These are phyloP conservation scores for Fraxinus quadrangulata DNA, from an alignment of 257 asterid genomes.

Conservation along the genomic window DNA sequence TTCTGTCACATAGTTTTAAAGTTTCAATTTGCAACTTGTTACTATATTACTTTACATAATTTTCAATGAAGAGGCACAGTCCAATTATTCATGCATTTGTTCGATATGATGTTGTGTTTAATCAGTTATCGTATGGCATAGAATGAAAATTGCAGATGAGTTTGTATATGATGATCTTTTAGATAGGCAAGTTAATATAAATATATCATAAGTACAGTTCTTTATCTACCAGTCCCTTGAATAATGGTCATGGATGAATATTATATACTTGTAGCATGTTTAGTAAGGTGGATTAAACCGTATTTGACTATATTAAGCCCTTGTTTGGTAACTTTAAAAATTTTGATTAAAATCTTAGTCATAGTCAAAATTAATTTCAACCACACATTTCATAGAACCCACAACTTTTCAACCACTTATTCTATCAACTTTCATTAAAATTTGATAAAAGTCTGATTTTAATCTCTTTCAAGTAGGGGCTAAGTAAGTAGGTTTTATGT, in stretches of 20 bases:
- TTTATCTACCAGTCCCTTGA: not conserved
- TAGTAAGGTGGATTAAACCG: not conserved
- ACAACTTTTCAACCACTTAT: too few relatives aligned
- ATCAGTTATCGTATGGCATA: not conserved
- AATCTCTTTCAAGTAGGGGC: too few relatives aligned
- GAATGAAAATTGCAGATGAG: slow-evolving; percentile 1
- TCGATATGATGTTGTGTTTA: not conserved
- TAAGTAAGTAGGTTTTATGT: not conserved
- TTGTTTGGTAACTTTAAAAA: too few relatives aligned
- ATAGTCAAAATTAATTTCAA: too few relatives aligned
- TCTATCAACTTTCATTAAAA: too few relatives aligned
- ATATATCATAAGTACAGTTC: not conserved
- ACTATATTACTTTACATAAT: slow-evolving; percentile 16
- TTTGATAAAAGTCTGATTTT: too few relatives aligned
- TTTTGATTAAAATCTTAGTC: too few relatives aligned
- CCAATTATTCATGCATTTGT: slow-evolving; percentile 13
- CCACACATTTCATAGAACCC: too few relatives aligned
- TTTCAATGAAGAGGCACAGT: slow-evolving; percentile 21
- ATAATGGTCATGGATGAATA: not conserved
- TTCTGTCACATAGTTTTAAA: slow-evolving; percentile 34
- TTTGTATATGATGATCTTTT: not conserved
- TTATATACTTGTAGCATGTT: not conserved
- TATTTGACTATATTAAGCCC: not conserved
- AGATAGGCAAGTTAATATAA: not conserved
- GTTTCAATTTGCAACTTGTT: slow-evolving; percentile 21